Evolutionary conservation across 495 filamentous ascomycete species (phyloP).

Genomic region (Xylaria sp.): DNA sequence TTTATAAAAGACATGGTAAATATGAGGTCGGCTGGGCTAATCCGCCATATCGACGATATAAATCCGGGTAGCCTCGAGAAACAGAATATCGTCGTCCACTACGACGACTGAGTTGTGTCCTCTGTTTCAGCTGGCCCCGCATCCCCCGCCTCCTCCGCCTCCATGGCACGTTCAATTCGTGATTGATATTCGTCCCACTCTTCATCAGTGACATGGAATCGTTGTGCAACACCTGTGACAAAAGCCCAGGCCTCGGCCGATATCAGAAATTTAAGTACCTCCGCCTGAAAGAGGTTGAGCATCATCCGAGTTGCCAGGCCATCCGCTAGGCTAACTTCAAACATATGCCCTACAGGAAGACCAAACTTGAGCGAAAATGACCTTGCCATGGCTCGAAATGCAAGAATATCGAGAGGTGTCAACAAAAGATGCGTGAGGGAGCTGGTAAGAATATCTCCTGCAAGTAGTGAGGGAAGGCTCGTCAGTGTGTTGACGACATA

Average conservation of each 20-base stretch:
- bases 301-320: slow-evolving; percentile 34
- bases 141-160: not conserved
- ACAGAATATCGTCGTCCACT: not conserved
- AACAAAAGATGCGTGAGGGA: slow-evolving; percentile 41
- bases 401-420: slow-evolving; percentile 42
- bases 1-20: too few species aligned
- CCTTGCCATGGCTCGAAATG: slow-evolving; percentile 41
- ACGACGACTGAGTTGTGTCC: slow-evolving; percentile 9
- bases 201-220: slow-evolving; percentile 42
- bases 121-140: not conserved
- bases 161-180: not conserved
- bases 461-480: slow-evolving; percentile 44
- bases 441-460: slow-evolving; percentile 46
- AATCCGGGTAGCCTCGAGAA: not conserved
- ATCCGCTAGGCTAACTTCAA: slow-evolving; percentile 30
- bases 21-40: not conserved
- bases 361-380: slow-evolving; percentile 35
- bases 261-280: slow-evolving; percentile 41
- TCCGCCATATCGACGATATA: not conserved
- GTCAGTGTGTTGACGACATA: slow-evolving; percentile 50
- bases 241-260: slow-evolving; percentile 44
- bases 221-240: slow-evolving; percentile 39
- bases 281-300: slow-evolving; percentile 45
- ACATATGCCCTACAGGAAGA: slow-evolving; percentile 34
- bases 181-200: slow-evolving; percentile 43